Conservation (phyloP, 2,329 filamentous ascomycete species). For the Sporothrix phasma region DNA sequence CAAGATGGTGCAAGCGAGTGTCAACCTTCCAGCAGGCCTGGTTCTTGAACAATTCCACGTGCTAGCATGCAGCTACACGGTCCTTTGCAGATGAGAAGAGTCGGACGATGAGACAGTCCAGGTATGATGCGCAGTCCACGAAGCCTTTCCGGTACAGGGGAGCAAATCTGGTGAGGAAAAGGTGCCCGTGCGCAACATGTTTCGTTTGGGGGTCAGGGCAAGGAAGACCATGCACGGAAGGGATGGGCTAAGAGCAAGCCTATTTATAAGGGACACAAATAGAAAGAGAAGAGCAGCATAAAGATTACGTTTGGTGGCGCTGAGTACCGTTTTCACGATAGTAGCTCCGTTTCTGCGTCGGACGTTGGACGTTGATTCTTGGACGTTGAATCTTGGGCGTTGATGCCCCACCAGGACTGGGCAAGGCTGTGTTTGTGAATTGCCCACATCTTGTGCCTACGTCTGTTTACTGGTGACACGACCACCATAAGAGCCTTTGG, state of each 20-base stretch:
- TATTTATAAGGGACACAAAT: not conserved
- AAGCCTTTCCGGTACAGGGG: not conserved
- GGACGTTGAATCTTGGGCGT: no score
- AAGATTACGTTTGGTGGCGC: no score
- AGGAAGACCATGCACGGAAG: not conserved
- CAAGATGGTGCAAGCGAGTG: no score
- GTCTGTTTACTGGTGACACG: no score
- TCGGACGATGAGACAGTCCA: slow-evolving; percentile 2
- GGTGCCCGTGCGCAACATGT: slow-evolving; percentile 4
- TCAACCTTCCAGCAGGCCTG: not conserved
- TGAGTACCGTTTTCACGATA: not conserved
- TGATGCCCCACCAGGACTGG: not conserved
- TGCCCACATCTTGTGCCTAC: not conserved
- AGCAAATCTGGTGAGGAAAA: not conserved
- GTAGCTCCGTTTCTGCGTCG: not conserved
- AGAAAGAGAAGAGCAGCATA: not conserved
- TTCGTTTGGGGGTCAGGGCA: slow-evolving; percentile 1
- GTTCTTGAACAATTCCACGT: not conserved
- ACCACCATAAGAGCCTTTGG: no score
- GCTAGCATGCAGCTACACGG: not conserved
- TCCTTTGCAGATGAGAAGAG: not conserved
- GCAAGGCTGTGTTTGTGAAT: not conserved
- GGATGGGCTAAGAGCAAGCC: not conserved
- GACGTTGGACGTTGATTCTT: not conserved
- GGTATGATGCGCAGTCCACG: not conserved